Base-by-base conservation (phyloP, 805 yeast species). In the Pichia sporocuriosa region DNA sequence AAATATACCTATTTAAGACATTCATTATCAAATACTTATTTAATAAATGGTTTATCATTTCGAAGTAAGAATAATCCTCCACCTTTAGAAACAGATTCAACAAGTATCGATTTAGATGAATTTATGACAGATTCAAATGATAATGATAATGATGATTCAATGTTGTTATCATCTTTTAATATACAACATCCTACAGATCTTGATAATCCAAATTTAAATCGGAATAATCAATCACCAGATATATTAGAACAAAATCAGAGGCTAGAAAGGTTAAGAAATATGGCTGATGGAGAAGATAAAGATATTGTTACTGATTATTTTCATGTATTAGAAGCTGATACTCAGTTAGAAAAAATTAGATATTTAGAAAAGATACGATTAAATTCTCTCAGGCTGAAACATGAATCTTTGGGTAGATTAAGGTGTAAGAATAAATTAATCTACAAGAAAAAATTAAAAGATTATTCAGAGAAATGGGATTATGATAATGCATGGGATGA, bases 1-100 rank as follows among this genome's bases (percentile, higher is more conserved):
- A 90, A 90, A 61, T 90, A 93, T 55, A 81, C 96, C 0, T 73
- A 77, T 47, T 66, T 89, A 59, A 84, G 89, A 54, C 81, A 78
- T 29, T 71, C 70, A 36, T 66, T 90, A 44, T 94, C 88, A 50
- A 75, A 73, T 39, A 80, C 95, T 3, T 83, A 84, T 59, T 64
- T 88, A 35, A 79, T 88, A 8, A 81, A 84, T 12, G 76, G 79
- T 23, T 67, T 90, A 61, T 79, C 88, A 2, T 59, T 75, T 24
- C 59, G 80, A 45, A 56, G 66, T 33, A 47, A 49, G 33, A 56
- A 52, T 4, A 56, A 63, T 7, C 63, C 65, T 1, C 62, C 62
- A 4, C 65, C 65, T 6, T 44, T 58, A 11, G 63, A 59, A 39
- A 49, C 48, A 7, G 63, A 59, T 33, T 47, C 37, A 4, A 37